phyloP scores from a whole-genome alignment of 1,284 basidiomycete genomes.

The Irpex sp. region DNA sequence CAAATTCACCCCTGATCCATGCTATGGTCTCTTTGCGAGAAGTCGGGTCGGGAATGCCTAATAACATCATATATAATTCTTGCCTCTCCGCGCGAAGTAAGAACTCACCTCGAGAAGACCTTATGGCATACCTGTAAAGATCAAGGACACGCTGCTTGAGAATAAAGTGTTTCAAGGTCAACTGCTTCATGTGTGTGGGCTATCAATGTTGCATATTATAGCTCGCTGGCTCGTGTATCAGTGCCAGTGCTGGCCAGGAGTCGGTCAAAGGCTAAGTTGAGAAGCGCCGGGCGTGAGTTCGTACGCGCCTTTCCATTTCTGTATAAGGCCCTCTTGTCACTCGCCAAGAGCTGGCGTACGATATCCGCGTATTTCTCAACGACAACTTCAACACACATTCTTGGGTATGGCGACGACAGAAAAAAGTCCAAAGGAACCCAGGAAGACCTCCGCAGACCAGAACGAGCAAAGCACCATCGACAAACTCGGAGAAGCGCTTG shows the following conservation, averaged over 20 bases:
- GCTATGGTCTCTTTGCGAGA: slow-evolving; percentile 61
- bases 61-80: slow-evolving; percentile 7
- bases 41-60: slow-evolving; percentile 59
- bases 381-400: slow-evolving; percentile 2
- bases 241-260: neutral
- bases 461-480: slow-evolving; percentile 22
- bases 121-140: slow-evolving; percentile 63
- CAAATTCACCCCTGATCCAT: slow-evolving; percentile 74
- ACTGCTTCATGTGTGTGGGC: slow-evolving; percentile 17
- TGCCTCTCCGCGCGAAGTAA: neutral
- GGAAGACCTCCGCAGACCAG: slow-evolving; percentile 10
- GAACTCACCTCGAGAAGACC: slow-evolving; percentile 59
- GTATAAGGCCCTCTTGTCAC: slow-evolving; percentile 7
- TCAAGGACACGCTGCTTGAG: slow-evolving; percentile 56
- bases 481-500: slow-evolving; percentile 31
- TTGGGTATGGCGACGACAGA: slow-evolving; percentile 24
- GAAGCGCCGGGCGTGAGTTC: neutral
- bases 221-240: neutral
- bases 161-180: slow-evolving; percentile 70
- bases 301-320: slow-evolving; percentile 11
- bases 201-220: neutral
- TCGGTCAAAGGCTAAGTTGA: neutral
- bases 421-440: slow-evolving; percentile 13
- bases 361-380: slow-evolving; percentile 14
- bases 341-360: slow-evolving; percentile 14